Base-by-base conservation (phyloP, 1,284 basidiomycete species). In the Cryptococcus hybrid region DNA sequence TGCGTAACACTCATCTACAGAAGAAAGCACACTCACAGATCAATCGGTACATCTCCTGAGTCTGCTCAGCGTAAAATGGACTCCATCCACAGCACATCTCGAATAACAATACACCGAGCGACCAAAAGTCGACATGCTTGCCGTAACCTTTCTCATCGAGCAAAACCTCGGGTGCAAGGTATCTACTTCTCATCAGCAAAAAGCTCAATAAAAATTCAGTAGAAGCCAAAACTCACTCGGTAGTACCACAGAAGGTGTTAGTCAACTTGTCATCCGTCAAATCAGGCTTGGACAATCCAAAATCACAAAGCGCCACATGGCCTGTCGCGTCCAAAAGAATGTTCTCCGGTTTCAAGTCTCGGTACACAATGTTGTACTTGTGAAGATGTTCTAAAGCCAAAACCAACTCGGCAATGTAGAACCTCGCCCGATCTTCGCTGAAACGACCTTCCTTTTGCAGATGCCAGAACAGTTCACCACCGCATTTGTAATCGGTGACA, bases 41-140 rank as follows among this genome's bases (percentile, higher is more conserved):
- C 56, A 81, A 95, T 90, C 84, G 93, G 82, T 99, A 99, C 96
- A 99, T 99, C 79, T 97, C 92, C 77, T 99, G 95, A 13, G 93
- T 98, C 75, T 99, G 96, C 71, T 99, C 96, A 12, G 95, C 95
- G 73, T 99, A 99, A 81, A 99, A 99, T 40, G 96, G 96, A 76
- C 90, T 93, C 96, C 96, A 99, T 13, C 96, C 96, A 70, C 96
- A 99, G 76, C 95, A 99, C 96, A 99, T 99, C 78, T 94, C 92
- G 70, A 94, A 94, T 38, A 94, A 80, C 45, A 92, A 82, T 13
- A 94, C 92, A 51, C 93, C 94, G 9, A 98, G 81, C 51, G 88
- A 92, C 96, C 96, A 99, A 76, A 99, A 99, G 76, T 99, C 96
- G 66, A 99, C 96, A 56, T 97, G 86, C 80, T 99, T 99, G 57